A percentile compares a stretch with the other conserved stretches of the same genome.
phyloP scores from a whole-genome alignment of 2,329 filamentous ascomycete genomes.

The Fusarium cicatricum region DNA sequence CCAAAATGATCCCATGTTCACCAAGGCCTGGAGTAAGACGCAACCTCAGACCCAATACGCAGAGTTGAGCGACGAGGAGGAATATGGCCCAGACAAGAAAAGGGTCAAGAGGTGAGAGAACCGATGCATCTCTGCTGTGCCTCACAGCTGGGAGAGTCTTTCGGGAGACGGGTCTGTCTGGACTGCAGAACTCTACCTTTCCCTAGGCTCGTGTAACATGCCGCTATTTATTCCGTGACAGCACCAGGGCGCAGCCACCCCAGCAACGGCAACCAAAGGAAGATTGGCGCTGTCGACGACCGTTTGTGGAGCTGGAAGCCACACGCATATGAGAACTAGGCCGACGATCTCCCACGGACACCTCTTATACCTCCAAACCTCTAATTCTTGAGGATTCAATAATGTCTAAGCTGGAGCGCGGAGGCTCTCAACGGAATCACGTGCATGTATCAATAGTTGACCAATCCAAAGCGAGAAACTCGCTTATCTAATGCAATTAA shows the following conservation, averaged over 20 bases:
- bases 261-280: not conserved
- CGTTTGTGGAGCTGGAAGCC: conserved; percentile 16
- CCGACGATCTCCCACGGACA: not conserved
- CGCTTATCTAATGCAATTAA: conserved; percentile 28
- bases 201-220: conserved; percentile 20
- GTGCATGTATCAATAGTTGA: conserved; percentile 26
- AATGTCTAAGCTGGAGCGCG: not conserved
- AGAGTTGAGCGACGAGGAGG: conserved; percentile 87
- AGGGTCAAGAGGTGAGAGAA: conserved; percentile 59
- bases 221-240: conserved; percentile 26
- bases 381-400: not conserved
- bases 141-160: conserved; percentile 10
- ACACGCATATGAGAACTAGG: not conserved
- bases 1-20: conserved; percentile 93
- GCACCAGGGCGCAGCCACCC: conserved; percentile 11
- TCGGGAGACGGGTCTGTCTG: conserved; percentile 9
- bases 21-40: conserved; percentile 89
- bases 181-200: conserved; percentile 6
- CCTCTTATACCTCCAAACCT: not conserved
- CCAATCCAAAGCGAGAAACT: conserved; percentile 1
- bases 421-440: conserved; percentile 25
- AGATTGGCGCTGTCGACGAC: not conserved
- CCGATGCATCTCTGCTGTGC: conserved; percentile 11
- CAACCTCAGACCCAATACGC: conserved; percentile 94
- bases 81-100: conserved; percentile 73